Evolutionary conservation across 2,329 filamentous ascomycete species (phyloP), one percentile per base, ranked within the genome.

Genomic region (Fusarium sp.): DNA sequence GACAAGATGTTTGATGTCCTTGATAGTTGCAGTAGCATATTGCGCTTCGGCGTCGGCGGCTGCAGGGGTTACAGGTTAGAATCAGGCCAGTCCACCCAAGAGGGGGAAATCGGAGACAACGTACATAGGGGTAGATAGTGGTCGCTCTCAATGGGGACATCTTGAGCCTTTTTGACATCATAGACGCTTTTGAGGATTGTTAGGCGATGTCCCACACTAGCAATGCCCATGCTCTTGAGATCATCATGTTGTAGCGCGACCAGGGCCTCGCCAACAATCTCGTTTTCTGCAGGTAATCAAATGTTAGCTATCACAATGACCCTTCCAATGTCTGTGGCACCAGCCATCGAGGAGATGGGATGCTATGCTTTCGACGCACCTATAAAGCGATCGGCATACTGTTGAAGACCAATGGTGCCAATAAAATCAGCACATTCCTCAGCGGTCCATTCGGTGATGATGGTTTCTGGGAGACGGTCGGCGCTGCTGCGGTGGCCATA

Each of bases 161-260:
- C 94, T 78, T 98, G 95, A 71, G 94, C 94, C 80, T 95, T 92
- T 84, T 99, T 99, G 78, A 96, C 91, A 78, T 98, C 95, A 83
- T 98, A 98, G 59, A 98, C 94, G 76, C 91, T 95, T 84, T 98
- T 98, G 64, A 99, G 87, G 63, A 99, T 97, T 26, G 94, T 97
- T 76, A 99, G 86, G 66, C 96, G 91, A 83, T 99, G 96, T 42
- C 96, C 96, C 50, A 98, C 94, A 82, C 95, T 98, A 70, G 87
- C 86, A 71, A 99, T 93, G 50, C 95, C 95, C 91, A 98, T 95
- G 79, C 97, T 94, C 82, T 97, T 97, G 76, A 99, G 85, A 79
- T 98, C 95, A 62, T 97, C 93, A 79, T 98, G 96, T 70, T 93
- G 92, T 70, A 99, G 84, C 42, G 93, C 93, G 62, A 97, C 90